These are phyloP conservation scores for Amanita pseudoporphyria DNA, from an alignment of 768 basidiomycete genomes.

Conservation along the genomic window DNA sequence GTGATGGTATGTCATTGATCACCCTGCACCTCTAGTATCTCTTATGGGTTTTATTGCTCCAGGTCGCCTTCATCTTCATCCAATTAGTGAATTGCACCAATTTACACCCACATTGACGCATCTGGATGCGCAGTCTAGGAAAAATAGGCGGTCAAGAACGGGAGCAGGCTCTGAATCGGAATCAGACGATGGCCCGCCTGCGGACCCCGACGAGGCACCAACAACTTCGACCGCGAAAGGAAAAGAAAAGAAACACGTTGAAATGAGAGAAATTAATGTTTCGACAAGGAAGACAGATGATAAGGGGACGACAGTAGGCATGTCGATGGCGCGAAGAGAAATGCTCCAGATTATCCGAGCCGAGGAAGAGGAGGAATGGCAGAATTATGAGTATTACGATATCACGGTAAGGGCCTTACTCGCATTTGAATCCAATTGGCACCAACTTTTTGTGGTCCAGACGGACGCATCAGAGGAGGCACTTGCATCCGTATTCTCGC, in stretches of 20 bases:
- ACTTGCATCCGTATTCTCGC: slow-evolving; percentile 59
- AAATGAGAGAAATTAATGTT: slow-evolving; percentile 70
- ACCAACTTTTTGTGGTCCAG: slow-evolving; percentile 25
- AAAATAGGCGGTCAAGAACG: slow-evolving; percentile 36
- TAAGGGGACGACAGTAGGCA: slow-evolving; percentile 39
- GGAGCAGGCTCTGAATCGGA: slow-evolving; percentile 56
- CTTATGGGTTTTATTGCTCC: slow-evolving; percentile 5
- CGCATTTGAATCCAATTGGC: neutral
- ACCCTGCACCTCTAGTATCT: neutral
- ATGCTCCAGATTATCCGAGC: slow-evolving; percentile 64
- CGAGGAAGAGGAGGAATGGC: slow-evolving; percentile 77
- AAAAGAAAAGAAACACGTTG: slow-evolving; percentile 57
- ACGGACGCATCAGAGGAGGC: slow-evolving; percentile 43
- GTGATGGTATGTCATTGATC: slow-evolving; percentile 41
- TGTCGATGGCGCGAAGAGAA: slow-evolving; percentile 65
- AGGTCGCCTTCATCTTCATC: slow-evolving; percentile 73
- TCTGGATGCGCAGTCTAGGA: slow-evolving; percentile 63
- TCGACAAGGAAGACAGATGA: slow-evolving; percentile 65
- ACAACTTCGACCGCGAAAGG: slow-evolving; percentile 32
- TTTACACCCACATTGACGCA: slow-evolving; percentile 77
- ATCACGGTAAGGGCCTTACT: slow-evolving; percentile 38
- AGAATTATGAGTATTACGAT: slow-evolving; percentile 56
- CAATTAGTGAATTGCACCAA: slow-evolving; percentile 71
- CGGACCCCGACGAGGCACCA: slow-evolving; percentile 62
- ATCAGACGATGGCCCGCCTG: slow-evolving; percentile 70